These are phyloP conservation scores for Stenocarpella maydis DNA, from an alignment of 2,329 filamentous ascomycete species.

Conservation along the genomic window DNA sequence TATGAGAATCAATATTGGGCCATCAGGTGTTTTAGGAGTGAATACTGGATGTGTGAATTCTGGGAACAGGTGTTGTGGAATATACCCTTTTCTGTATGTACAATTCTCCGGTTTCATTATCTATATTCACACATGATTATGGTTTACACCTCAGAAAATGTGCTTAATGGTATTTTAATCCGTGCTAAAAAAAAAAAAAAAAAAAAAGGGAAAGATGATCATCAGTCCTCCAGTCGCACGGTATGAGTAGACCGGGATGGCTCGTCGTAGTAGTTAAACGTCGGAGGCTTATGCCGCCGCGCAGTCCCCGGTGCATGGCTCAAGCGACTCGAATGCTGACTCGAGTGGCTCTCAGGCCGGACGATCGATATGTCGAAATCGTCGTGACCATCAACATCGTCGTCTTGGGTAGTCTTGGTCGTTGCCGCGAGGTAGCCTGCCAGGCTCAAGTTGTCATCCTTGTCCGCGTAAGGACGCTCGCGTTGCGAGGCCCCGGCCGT, in stretches of 20 bases:
- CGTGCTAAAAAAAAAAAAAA: neutral
- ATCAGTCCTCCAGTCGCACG: conserved; percentile 14
- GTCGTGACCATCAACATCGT: neutral
- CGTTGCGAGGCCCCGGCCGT: neutral
- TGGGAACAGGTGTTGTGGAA: too few relatives aligned
- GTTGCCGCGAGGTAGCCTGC: conserved; percentile 18
- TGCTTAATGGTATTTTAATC: neutral
- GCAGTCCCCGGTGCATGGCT: conserved; percentile 3
- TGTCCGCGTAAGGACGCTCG: neutral
- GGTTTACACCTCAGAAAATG: neutral
- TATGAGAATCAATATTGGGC: too few relatives aligned
- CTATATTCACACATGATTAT: neutral
- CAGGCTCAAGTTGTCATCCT: conserved; percentile 10
- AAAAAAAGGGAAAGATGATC: too few relatives aligned
- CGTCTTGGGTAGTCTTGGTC: neutral
- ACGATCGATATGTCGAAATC: conserved; percentile 20
- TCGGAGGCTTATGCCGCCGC: neutral
- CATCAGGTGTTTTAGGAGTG: too few relatives aligned
- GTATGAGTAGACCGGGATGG: neutral
- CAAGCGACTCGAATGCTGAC: neutral
- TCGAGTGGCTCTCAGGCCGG: conserved; percentile 3
- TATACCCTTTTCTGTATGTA: too few relatives aligned
- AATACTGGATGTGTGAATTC: too few relatives aligned
- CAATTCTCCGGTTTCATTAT: too few relatives aligned
- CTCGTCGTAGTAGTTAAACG: conserved; percentile 8